Evolutionary conservation across 2,329 filamentous ascomycete genomes (phyloP), one percentile per base, ranked within the genome.

Genomic region (Colletotrichum caudatum): DNA sequence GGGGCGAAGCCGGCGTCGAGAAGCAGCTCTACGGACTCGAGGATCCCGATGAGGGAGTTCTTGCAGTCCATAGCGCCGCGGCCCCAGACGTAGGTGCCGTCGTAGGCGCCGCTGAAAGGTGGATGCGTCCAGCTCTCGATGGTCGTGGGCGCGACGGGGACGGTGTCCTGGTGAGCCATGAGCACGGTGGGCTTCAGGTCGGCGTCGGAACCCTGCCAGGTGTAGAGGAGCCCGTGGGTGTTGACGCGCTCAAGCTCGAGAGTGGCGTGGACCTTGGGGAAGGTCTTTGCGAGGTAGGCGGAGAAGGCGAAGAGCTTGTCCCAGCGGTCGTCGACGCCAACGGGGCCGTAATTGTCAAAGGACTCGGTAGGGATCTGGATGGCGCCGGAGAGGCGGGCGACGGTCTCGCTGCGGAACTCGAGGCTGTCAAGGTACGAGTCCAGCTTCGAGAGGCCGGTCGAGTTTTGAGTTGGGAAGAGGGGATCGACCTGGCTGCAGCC

Each of bases 151-250:
- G 83, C 82, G 0, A 89, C 88, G 2, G 89, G 89, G 2, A 92
- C 89, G 11, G 90, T 88, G 76, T 92, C 90, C 76, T 91, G 88
- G 77, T 91, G 90, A 1, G 89, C 89, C 82, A 90, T 88, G 48
- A 92, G 80, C 29, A 91, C 79, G 4, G 86, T 84, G 0, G 89
- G 89, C 77, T 87, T 88, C 48, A 89, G 78, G 1, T 76, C 77
- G 2, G 78, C 71, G 46, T 90, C 81, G 8, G 80, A 82, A 5
- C 89, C 90, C 50, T 84, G 72, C 85, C 88, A 88, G 2, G 87
- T 89, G 76, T 86, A 90, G 39, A 91, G 76, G 54, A 91, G 80
- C 3, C 86, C 89, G 76, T 90, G 86, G 1, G 83, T 87, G 77
- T 91, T 91, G 74, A 90, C 79, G 70, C 85, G 86, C 66, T 90